A percentile compares a stretch with the other conserved stretches of the same genome.
These are phyloP conservation scores for Pichia sp. DNA, from an alignment of 1,139 yeast species.

Conservation along the genomic window DNA sequence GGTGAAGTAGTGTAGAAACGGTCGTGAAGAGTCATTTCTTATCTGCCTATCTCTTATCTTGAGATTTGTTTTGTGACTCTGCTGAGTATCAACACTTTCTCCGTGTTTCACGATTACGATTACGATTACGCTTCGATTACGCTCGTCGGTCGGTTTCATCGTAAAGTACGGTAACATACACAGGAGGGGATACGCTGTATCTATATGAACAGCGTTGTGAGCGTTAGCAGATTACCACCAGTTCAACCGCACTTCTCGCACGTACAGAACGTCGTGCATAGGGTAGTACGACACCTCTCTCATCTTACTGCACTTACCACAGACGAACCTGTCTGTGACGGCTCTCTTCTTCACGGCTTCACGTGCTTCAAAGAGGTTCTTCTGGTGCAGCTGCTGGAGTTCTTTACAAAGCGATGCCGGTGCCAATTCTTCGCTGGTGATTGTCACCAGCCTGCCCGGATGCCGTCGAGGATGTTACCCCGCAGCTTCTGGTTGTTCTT, in stretches of 20 bases:
- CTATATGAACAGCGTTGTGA: background rate
- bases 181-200: background rate
- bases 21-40: too few relatives aligned
- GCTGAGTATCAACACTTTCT: too few relatives aligned
- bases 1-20: background rate
- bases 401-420: slow-evolving; percentile 84
- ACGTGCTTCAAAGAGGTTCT: slow-evolving; percentile 92
- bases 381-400: slow-evolving; percentile 76
- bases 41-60: too few relatives aligned
- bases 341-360: slow-evolving; percentile 98
- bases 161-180: too few relatives aligned
- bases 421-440: slow-evolving; percentile 93
- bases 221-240: slow-evolving; percentile 80
- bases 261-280: slow-evolving; percentile 96
- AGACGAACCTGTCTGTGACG: slow-evolving; percentile 90
- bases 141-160: background rate
- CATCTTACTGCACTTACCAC: slow-evolving; percentile 90
- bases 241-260: slow-evolving; percentile 91
- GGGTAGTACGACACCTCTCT: slow-evolving; percentile 96
- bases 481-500: slow-evolving; percentile 85
- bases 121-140: background rate
- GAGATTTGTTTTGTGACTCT: too few relatives aligned
- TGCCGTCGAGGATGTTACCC: slow-evolving; percentile 56
- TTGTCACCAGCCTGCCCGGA: slow-evolving; percentile 60
- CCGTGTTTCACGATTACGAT: background rate